Base-by-base conservation (phyloP, 257 asterid species). In the Haberlea rhodopensis region DNA sequence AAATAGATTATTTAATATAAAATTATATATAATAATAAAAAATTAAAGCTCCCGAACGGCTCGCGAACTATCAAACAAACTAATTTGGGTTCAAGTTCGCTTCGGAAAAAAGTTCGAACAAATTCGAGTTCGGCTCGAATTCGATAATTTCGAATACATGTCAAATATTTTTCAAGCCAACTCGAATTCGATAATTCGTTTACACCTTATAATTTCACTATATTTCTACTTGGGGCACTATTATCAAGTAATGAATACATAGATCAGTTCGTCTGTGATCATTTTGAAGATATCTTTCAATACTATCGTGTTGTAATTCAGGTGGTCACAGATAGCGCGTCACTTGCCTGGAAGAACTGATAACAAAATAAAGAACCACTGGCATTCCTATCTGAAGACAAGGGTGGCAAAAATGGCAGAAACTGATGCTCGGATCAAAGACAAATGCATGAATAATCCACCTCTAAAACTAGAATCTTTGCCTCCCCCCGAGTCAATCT, bases 291-390 rank as follows among this genome's bases (percentile, higher is more conserved):
- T 18, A 69, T 26, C 22, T 45, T 16, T 13, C 49, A 60, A 54
- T 62, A 60, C 22, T 57, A 21, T 40, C n/a, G n/a, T 70, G 29
- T 9, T 21, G 15, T 43, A 20, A n/a, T 6, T 29, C 74, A 88
- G 96, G 84, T 88, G 96, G 96, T 80, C 96, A 49, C 87, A 79
- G 34, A 86, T 88, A 52, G 85, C 96, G 20, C 82, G 82, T 6
- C 86, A 84, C 60, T 72, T 88, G 57, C 86, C 86, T 0, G 96
- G 96, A 79, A 79, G 91, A 79, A 86, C 91, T 8, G 96, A 88
- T 28, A 88, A 88, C 16, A 95, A 88, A 75, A 81, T 86, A 22
- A 88, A 88, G 49, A 88, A 88, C 67, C 66, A 82, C 53, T 88
- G 95, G 95, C 96, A 88, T 74, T 88, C 96, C 49, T 74, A 79